Conservation (phyloP, 805 yeast genomes). For the Brettanomyces naardenensis region DNA sequence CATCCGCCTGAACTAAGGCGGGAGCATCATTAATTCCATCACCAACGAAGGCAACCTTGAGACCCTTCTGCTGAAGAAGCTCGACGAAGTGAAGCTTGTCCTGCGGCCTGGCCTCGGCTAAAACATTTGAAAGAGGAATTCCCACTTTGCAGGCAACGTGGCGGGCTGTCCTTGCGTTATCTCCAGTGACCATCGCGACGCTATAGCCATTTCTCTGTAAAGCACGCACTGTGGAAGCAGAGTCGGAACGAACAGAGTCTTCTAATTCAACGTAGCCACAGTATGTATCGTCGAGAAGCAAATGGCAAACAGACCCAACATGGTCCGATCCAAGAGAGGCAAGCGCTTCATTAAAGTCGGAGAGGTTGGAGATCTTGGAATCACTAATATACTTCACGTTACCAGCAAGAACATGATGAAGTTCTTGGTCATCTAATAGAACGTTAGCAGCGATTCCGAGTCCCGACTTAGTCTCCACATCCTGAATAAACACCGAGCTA, state of each 20-base stretch:
- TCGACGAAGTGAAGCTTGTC: slow-evolving; percentile 66
- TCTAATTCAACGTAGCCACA: slow-evolving; percentile 60
- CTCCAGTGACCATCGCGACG: slow-evolving; percentile 91
- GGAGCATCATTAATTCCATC: slow-evolving; percentile 99
- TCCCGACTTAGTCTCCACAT: slow-evolving; percentile 34
- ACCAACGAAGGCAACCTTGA: slow-evolving; percentile 79
- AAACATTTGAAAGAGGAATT: slow-evolving; percentile 54
- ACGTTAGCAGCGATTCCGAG: slow-evolving; percentile 32
- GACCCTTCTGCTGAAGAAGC: slow-evolving; percentile 37
- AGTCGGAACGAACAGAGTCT: slow-evolving; percentile 63
- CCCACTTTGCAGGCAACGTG: slow-evolving; percentile 62
- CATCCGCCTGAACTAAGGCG: slow-evolving; percentile 78
- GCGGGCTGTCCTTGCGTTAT: slow-evolving; percentile 52
- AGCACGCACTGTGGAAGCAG: slow-evolving; percentile 50
- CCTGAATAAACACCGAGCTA: slow-evolving; percentile 19
- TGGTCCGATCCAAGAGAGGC: slow-evolving; percentile 5
- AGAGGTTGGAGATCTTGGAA: slow-evolving; percentile 12
- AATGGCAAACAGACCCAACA: slow-evolving; percentile 20
- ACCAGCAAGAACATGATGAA: slow-evolving; percentile 46
- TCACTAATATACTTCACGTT: slow-evolving; percentile 34
- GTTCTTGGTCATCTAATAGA: slow-evolving; percentile 8
- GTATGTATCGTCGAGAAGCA: slow-evolving; percentile 49
- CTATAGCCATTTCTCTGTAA: slow-evolving; percentile 44
- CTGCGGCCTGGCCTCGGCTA: slow-evolving; percentile 69
- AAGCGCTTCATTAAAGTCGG: slow-evolving; percentile 11